Percentiles rank a stretch among this genome's conserved stretches.
Evolutionary conservation across 495 filamentous ascomycete species (phyloP).

Genomic region (Aspergillus bridgeri): DNA sequence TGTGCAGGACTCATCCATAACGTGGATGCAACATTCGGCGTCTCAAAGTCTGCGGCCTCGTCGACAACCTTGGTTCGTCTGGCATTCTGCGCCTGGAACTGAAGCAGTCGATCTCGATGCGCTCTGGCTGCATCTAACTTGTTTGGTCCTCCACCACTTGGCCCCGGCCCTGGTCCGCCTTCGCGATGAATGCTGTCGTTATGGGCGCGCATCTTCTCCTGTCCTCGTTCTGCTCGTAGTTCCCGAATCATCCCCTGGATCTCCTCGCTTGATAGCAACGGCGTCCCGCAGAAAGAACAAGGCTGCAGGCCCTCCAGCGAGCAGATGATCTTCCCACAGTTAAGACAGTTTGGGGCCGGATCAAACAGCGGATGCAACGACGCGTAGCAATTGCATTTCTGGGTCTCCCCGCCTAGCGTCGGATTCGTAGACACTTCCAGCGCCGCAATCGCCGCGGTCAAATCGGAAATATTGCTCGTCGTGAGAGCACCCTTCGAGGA

Average conservation of each 20-base stretch:
- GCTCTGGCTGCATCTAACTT: slow-evolving; percentile 50
- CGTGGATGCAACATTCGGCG: slow-evolving; percentile 60
- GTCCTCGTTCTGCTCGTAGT: slow-evolving; percentile 79
- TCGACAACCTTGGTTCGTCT: slow-evolving; percentile 84
- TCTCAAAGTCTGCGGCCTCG: slow-evolving; percentile 92
- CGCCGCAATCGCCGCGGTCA: slow-evolving; percentile 87
- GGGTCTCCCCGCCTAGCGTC: slow-evolving; percentile 50
- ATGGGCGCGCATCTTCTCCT: slow-evolving; percentile 78
- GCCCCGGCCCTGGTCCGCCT: slow-evolving; percentile 32
- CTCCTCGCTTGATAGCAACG: slow-evolving; percentile 67
- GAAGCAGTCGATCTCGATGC: slow-evolving; percentile 78
- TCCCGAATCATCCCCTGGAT: slow-evolving; percentile 82
- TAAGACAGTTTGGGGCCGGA: slow-evolving; percentile 87
- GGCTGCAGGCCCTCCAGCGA: slow-evolving; percentile 91
- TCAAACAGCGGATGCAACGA: slow-evolving; percentile 78
- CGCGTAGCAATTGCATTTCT: slow-evolving; percentile 81
- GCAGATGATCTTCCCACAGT: slow-evolving; percentile 96
- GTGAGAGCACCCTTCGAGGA: slow-evolving; percentile 32
- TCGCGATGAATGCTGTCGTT: slow-evolving; percentile 64
- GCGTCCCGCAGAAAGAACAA: slow-evolving; percentile 83
- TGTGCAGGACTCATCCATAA: slow-evolving; percentile 90
- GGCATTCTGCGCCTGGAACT: slow-evolving; percentile 86
- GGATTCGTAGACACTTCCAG: slow-evolving; percentile 91
- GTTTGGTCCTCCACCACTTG: slow-evolving; percentile 34
- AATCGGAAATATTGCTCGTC: slow-evolving; percentile 69